Evolutionary conservation across 768 basidiomycete genomes (phyloP).

Genomic region (Neoboletus brunneissimus): DNA sequence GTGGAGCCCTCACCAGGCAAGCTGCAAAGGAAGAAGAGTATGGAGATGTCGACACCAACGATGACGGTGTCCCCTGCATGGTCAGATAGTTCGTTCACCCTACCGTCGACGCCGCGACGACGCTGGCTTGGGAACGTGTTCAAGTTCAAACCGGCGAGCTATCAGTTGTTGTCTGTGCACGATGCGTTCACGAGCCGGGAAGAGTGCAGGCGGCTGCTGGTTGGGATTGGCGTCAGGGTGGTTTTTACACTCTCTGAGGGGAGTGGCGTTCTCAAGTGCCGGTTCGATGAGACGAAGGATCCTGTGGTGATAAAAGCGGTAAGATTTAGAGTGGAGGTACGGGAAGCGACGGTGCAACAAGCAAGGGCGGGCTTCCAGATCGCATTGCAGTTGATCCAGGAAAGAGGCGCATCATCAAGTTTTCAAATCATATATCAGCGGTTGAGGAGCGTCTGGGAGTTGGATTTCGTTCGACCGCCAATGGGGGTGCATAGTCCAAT

Average conservation of each 20-base stretch:
- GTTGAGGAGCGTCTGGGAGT: constrained; percentile 67
- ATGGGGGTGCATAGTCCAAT: constrained; percentile 16
- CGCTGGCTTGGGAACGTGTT: constrained; percentile 90
- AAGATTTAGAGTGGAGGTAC: constrained; percentile 81
- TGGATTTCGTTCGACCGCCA: constrained; percentile 41
- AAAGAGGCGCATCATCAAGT: constrained; percentile 82
- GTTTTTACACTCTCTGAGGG: constrained; percentile 63
- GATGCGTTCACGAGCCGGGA: constrained; percentile 64
- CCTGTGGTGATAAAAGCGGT: constrained; percentile 60
- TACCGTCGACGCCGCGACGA: constrained; percentile 48
- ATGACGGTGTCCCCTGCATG: constrained; percentile 38
- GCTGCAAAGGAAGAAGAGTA: constrained; percentile 31
- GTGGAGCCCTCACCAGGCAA: constrained; percentile 46
- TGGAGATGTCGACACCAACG: constrained; percentile 17
- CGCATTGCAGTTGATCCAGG: constrained; percentile 66
- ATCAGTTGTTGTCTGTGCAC: constrained; percentile 54
- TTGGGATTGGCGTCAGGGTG: constrained; percentile 67
- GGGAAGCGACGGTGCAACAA: constrained; percentile 40
- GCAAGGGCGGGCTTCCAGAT: constrained; percentile 50
- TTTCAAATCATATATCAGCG: constrained; percentile 74
- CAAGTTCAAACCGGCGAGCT: constrained; percentile 71
- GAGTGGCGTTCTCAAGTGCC: constrained; percentile 71
- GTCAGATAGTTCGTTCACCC: constrained; percentile 45
- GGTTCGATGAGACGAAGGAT: constrained; percentile 64
- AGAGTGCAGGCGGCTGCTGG: constrained; percentile 71